Conservation (phyloP, 2,329 filamentous ascomycete species). For the Domatiomyces globalis region DNA sequence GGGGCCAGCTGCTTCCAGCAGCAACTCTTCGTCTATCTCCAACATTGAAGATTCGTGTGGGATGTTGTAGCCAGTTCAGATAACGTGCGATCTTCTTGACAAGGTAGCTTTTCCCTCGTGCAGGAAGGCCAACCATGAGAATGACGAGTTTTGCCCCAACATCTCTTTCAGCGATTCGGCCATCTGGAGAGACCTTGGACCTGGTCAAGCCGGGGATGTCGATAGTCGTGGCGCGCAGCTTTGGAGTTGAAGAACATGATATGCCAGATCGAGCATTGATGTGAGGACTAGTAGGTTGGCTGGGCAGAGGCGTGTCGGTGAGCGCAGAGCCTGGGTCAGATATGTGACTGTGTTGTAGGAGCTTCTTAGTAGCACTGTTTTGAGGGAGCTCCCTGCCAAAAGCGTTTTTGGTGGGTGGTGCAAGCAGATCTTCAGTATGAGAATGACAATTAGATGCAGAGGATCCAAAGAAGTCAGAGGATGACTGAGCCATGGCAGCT, state of each 20-base stretch:
- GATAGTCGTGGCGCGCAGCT: conserved; percentile 78
- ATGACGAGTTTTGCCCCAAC: conserved; percentile 94
- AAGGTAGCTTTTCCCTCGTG: conserved; percentile 94
- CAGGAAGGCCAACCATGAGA: conserved; percentile 93
- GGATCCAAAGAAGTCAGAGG: too few species aligned
- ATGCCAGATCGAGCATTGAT: conserved; percentile 58
- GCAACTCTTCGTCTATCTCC: conserved; percentile 76
- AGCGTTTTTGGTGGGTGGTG: neutral
- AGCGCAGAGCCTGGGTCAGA: conserved; percentile 32
- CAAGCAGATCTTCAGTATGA: neutral
- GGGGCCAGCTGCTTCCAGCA: conserved; percentile 33
- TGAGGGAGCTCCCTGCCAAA: neutral
- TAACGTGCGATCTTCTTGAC: conserved; percentile 96
- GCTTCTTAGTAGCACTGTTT: neutral
- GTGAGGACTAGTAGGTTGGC: conserved; percentile 47
- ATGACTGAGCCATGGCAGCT: neutral
- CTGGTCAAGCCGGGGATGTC: conserved; percentile 94
- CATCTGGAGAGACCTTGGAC: conserved; percentile 89
- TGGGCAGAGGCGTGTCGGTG: conserved; percentile 50
- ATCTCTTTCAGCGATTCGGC: conserved; percentile 82
- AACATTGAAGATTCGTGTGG: conserved; percentile 93
- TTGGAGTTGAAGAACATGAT: conserved; percentile 63
- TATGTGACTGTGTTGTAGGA: neutral
- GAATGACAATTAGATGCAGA: neutral
- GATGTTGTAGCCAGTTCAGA: conserved; percentile 92